These are phyloP conservation scores for Hondaea fermentalgiana DNA, from an alignment of 108 stramenopile genomes.

Conservation along the genomic window DNA sequence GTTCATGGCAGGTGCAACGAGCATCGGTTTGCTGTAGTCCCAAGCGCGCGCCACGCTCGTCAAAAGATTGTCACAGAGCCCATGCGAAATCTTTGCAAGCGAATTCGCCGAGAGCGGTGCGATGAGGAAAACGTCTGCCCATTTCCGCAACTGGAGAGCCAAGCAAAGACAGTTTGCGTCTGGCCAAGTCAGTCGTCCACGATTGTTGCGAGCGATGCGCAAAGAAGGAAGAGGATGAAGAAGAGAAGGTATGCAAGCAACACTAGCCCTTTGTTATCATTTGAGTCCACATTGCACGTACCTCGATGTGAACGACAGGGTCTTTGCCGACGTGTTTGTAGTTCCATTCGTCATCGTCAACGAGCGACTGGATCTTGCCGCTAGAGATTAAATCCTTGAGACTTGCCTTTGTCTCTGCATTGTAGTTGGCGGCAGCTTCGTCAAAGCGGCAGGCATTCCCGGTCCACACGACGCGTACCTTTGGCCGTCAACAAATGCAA, in stretches of 20 bases:
- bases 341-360: constrained; percentile 25
- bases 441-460: background rate
- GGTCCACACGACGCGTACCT: constrained; percentile 14
- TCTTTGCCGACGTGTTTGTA: constrained; percentile 45
- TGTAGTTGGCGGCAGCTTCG: background rate
- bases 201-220: background rate
- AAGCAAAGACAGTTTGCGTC: background rate
- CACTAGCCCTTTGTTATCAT: background rate
- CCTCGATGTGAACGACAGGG: constrained; percentile 78
- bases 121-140: constrained; percentile 70
- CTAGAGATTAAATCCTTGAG: background rate
- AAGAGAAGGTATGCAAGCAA: background rate
- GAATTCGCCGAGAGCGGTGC: constrained; percentile 76
- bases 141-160: constrained; percentile 50
- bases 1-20: constrained; percentile 86
- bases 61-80: constrained; percentile 76
- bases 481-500: too few species aligned
- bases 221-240: background rate
- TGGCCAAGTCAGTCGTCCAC: background rate
- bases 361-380: background rate
- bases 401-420: background rate
- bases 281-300: background rate
- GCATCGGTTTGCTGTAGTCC: constrained; percentile 71
- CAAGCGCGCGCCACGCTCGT: constrained; percentile 72
- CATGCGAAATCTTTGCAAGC: constrained; percentile 61